Evolutionary conservation across 169 alveolate species (phyloP), one percentile per base, ranked within the genome.

Genomic region (Plasmodium ovale): DNA sequence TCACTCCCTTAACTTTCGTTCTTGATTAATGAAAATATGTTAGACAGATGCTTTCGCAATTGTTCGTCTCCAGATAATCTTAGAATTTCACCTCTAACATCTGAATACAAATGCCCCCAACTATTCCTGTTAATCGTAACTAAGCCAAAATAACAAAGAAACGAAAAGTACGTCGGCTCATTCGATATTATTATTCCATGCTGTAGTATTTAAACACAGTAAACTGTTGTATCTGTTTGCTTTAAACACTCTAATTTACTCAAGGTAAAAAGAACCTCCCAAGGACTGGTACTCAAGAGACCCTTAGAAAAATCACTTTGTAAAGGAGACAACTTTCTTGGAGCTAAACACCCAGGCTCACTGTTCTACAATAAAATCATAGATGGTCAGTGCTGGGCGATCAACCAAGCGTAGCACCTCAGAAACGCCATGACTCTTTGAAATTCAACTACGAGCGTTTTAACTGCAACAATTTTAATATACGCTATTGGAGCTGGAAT

Each of bases 401-500:
- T n/a, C n/a, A n/a, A n/a, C n/a, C n/a, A n/a, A n/a, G n/a, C n/a
- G n/a, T n/a, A n/a, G n/a, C n/a, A n/a, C n/a, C n/a, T n/a, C n/a
- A n/a, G n/a, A n/a, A n/a, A n/a, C n/a, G n/a, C n/a, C n/a, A n/a
- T n/a, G n/a, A n/a, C n/a, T 64, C 88, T 19, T 77, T 60, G 70
- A 77, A 62, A 73, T 92, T 93, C 96, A 94, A 94, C 97, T 94
- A 95, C 97, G 97, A 94, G 95, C 97, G 88, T 94, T 94, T 93
- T 92, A 94, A 96, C 97, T 93, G 98, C 98, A 95, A 95, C 97
- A 94, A 94, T 97, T 92, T 94, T 92, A 95, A 94, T 96, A 95
- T 96, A 95, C 97, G 95, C 98, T 95, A 94, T 94, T 96, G 97
- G 97, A 96, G 97, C 97, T 96, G 97, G 97, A 95, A 95, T 95